These are phyloP conservation scores for Aspergillus japonicus DNA, from an alignment of 2,329 filamentous ascomycete species.

Conservation along the genomic window DNA sequence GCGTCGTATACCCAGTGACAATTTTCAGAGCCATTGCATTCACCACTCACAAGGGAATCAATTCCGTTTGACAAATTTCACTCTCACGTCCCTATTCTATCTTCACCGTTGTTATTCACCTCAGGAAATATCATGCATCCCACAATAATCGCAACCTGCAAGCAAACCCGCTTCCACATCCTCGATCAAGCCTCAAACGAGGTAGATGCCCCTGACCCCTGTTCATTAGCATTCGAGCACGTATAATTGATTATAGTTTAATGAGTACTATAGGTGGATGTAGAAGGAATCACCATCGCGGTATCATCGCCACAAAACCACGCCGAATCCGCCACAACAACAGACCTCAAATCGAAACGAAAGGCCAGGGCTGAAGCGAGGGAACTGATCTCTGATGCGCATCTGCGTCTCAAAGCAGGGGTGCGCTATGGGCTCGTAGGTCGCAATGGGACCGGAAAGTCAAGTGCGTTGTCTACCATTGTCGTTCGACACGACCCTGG, in stretches of 20 bases:
- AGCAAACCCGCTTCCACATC: constrained; percentile 66
- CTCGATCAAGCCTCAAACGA: constrained; percentile 55
- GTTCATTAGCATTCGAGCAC: neutral
- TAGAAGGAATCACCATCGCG: constrained; percentile 71
- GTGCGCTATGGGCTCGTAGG: constrained; percentile 76
- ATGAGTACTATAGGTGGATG: constrained; percentile 56
- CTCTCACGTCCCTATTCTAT: neutral
- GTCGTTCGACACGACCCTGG: too few relatives aligned
- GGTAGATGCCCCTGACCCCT: constrained; percentile 35
- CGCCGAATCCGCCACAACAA: constrained; percentile 21
- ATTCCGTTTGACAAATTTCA: neutral
- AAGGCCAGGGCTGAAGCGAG: constrained; percentile 53
- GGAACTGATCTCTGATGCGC: constrained; percentile 70
- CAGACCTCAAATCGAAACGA: constrained; percentile 41
- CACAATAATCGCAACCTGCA: constrained; percentile 60
- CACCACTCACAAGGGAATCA: neutral
- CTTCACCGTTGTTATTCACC: neutral
- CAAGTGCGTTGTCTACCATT: constrained; percentile 51
- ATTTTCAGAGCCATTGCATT: neutral
- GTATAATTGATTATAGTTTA: neutral
- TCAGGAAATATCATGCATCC: constrained; percentile 16
- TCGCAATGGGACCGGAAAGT: constrained; percentile 80
- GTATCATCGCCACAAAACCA: constrained; percentile 45
- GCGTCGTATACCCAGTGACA: neutral
- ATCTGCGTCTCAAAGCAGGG: constrained; percentile 69